Evolutionary conservation across 2,329 filamentous ascomycete species (phyloP).

Genomic region (Exophiala oligosperma): DNA sequence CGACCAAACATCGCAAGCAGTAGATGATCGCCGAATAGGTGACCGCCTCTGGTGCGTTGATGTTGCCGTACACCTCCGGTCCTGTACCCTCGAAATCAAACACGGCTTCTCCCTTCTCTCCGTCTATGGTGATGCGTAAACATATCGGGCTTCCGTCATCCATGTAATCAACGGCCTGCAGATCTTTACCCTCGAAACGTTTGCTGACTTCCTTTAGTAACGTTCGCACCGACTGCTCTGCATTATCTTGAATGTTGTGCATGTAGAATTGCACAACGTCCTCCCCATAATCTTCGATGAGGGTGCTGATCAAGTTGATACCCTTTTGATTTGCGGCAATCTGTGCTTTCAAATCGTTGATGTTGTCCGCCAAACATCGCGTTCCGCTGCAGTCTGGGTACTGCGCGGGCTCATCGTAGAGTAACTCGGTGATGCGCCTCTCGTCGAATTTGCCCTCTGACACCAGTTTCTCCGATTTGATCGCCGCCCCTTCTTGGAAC

Average conservation of each 20-base stretch:
- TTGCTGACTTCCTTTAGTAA: constrained; percentile 71
- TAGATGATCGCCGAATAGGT: constrained; percentile 86
- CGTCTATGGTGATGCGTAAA: constrained; percentile 73
- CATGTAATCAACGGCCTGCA: constrained; percentile 79
- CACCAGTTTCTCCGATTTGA: constrained; percentile 60
- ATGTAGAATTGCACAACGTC: constrained; percentile 81
- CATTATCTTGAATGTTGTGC: constrained; percentile 78
- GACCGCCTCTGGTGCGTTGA: constrained; percentile 79
- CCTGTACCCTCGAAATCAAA: constrained; percentile 81
- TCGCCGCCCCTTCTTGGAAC: constrained; percentile 65
- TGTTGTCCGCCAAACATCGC: constrained; percentile 75
- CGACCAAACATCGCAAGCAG: constrained; percentile 76
- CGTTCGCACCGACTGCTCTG: constrained; percentile 71
- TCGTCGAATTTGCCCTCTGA: constrained; percentile 67
- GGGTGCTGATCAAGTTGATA: constrained; percentile 70
- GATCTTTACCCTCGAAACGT: constrained; percentile 67
- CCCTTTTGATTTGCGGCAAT: constrained; percentile 85
- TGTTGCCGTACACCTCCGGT: constrained; percentile 75
- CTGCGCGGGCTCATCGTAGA: constrained; percentile 72
- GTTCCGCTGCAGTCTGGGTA: constrained; percentile 77
- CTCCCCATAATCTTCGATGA: constrained; percentile 77
- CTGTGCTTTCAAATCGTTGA: constrained; percentile 84
- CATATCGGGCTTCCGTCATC: constrained; percentile 80
- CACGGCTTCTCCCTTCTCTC: constrained; percentile 69
- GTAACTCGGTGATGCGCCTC: constrained; percentile 67